These are phyloP conservation scores for Lenwebbia sp. DNA, from an alignment of 345 rosid species.

Conservation along the genomic window DNA sequence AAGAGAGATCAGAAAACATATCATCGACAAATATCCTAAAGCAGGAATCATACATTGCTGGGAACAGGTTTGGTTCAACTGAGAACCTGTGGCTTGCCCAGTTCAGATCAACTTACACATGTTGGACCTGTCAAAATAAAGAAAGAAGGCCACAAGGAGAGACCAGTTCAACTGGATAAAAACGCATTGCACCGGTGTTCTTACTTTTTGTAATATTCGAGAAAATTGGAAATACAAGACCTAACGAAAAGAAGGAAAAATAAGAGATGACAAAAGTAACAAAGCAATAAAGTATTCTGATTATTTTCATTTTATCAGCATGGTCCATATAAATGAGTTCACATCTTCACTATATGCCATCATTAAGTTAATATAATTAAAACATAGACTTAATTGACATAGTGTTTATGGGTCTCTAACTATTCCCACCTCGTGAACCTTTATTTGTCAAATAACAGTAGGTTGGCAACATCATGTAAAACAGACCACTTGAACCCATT, in stretches of 20 bases:
- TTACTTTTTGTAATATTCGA: neutral
- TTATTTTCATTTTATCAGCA: neutral
- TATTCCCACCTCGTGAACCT: neutral
- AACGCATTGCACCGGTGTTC: neutral
- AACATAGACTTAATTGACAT: neutral
- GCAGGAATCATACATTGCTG: neutral
- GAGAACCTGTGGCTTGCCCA: neutral
- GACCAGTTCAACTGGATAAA: neutral
- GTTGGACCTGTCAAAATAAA: neutral
- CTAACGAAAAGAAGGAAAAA: neutral
- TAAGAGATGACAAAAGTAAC: neutral
- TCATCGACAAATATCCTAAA: neutral
- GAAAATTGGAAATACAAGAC: neutral
- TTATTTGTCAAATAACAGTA: neutral
- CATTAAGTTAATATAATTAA: neutral
- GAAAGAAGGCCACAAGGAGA: neutral
- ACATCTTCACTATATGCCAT: neutral
- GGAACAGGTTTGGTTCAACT: neutral
- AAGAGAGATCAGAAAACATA: conserved; percentile 7
- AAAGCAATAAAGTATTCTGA: neutral
- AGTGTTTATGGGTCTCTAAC: neutral
- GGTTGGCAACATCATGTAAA: neutral
- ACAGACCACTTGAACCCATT: neutral
- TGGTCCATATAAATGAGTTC: neutral
- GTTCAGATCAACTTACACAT: neutral